Conservation (phyloP, 2,329 filamentous ascomycete genomes). For the Colletotrichum liriopes region DNA sequence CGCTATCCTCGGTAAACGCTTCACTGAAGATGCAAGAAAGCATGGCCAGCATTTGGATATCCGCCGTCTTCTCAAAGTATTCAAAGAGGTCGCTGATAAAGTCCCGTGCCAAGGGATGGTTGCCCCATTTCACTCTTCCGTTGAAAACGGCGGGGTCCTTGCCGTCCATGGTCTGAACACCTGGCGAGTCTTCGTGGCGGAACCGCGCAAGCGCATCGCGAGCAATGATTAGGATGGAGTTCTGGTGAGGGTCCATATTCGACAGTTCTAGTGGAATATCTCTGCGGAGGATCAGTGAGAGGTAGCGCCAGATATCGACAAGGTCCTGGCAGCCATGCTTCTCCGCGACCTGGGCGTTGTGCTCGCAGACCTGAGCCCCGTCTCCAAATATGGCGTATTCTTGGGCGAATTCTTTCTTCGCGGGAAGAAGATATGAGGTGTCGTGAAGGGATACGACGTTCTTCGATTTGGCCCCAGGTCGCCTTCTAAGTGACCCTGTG, state of each 20-base stretch:
- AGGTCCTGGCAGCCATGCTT: slow-evolving; percentile 80
- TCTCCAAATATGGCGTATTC: slow-evolving; percentile 90
- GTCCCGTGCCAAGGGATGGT: slow-evolving; percentile 74
- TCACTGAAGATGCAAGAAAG: slow-evolving; percentile 80
- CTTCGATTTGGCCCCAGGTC: slow-evolving; percentile 66
- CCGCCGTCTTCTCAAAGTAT: slow-evolving; percentile 74
- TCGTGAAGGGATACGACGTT: slow-evolving; percentile 84
- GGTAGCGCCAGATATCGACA: slow-evolving; percentile 87
- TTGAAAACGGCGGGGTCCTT: slow-evolving; percentile 55
- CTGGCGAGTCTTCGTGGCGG: slow-evolving; percentile 32
- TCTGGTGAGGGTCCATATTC: slow-evolving; percentile 66
- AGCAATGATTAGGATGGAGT: slow-evolving; percentile 79
- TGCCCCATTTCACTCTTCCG: slow-evolving; percentile 78
- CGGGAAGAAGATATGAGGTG: slow-evolving; percentile 80
- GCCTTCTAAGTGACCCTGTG: slow-evolving; percentile 61
- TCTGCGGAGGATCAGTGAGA: slow-evolving; percentile 82
- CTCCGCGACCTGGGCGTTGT: slow-evolving; percentile 86
- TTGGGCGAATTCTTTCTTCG: slow-evolving; percentile 82
- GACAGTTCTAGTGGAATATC: slow-evolving; percentile 81
- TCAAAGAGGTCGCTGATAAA: slow-evolving; percentile 75
- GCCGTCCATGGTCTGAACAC: slow-evolving; percentile 35
- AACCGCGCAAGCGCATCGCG: slow-evolving; percentile 69
- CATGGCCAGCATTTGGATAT: slow-evolving; percentile 81
- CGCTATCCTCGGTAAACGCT: slow-evolving; percentile 67
- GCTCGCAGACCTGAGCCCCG: slow-evolving; percentile 83